phyloP scores from a whole-genome alignment of 1,284 basidiomycete species.

The Bondarzewia mesenterica region DNA sequence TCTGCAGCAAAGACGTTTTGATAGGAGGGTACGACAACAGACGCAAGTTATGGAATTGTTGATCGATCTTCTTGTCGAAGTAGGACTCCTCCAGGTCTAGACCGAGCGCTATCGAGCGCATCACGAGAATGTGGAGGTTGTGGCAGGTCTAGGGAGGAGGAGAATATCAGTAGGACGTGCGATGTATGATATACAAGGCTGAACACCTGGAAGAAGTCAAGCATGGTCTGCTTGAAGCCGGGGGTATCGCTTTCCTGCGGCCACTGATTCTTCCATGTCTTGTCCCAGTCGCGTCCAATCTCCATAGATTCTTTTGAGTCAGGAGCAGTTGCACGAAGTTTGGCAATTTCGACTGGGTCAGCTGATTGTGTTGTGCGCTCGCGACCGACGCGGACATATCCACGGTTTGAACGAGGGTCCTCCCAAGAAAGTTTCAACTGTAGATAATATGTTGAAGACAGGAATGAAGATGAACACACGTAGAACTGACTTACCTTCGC shows the following conservation, averaged over 20 bases:
- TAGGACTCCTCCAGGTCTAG: constrained; percentile 63
- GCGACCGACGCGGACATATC: constrained; percentile 72
- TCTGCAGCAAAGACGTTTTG: constrained; percentile 43
- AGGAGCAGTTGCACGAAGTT: constrained; percentile 62
- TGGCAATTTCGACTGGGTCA: constrained; percentile 66
- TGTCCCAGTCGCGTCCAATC: constrained; percentile 76
- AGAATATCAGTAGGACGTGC: background rate
- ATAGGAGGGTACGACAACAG: constrained; percentile 72
- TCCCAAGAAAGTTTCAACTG: constrained; percentile 65
- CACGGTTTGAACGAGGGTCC: constrained; percentile 76
- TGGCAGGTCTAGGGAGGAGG: constrained; percentile 51
- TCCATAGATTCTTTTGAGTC: constrained; percentile 83
- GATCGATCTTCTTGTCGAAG: constrained; percentile 67
- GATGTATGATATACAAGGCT: background rate
- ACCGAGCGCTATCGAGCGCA: constrained; percentile 77
- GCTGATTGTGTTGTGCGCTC: constrained; percentile 74
- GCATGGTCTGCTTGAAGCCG: constrained; percentile 62
- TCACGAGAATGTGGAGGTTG: constrained; percentile 62
- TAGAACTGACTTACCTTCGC: constrained; percentile 40
- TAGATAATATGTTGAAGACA: constrained; percentile 4
- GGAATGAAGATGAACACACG: background rate
- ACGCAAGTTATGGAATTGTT: constrained; percentile 72
- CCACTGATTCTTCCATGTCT: constrained; percentile 73
- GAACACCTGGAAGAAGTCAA: constrained; percentile 61
- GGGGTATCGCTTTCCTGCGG: constrained; percentile 57